These are phyloP conservation scores for Acanthamoeba healyi DNA, from an alignment of 208 protist genomes.

Conservation along the genomic window DNA sequence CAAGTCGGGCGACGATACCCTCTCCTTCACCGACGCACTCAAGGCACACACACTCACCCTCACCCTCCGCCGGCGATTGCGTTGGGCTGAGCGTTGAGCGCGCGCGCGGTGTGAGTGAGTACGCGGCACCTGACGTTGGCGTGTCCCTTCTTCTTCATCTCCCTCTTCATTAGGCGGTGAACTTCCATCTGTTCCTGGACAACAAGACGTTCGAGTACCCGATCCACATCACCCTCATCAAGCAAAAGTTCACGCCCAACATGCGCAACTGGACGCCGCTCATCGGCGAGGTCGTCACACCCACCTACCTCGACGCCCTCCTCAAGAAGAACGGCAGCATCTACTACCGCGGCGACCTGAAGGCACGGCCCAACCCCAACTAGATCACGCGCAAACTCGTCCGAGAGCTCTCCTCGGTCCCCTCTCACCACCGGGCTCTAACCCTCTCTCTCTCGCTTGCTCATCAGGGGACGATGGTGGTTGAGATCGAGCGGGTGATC, in stretches of 20 bases:
- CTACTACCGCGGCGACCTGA: constrained; percentile 9
- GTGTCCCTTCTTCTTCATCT: no score
- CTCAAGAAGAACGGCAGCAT: background rate
- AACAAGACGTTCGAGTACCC: constrained; percentile 62
- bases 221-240: constrained; percentile 50
- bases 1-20: constrained; percentile 31
- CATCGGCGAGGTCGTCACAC: constrained; percentile 21
- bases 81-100: background rate
- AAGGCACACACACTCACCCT: background rate
- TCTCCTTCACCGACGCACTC: constrained; percentile 56
- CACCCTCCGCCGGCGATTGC: background rate
- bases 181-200: constrained; percentile 46
- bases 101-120: background rate
- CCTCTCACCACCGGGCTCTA: background rate
- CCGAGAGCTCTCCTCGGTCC: no score
- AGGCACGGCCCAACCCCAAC: background rate
- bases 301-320: background rate
- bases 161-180: background rate
- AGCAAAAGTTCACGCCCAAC: constrained; percentile 62
- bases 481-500: background rate
- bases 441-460: background rate
- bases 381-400: no score
- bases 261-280: constrained; percentile 46
- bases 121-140: no score
- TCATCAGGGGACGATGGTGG: constrained; percentile 2